A percentile compares a stretch with the other conserved stretches of the same genome.
Conservation (phyloP, 2,329 filamentous ascomycete genomes). For the Fusarium globosum region DNA sequence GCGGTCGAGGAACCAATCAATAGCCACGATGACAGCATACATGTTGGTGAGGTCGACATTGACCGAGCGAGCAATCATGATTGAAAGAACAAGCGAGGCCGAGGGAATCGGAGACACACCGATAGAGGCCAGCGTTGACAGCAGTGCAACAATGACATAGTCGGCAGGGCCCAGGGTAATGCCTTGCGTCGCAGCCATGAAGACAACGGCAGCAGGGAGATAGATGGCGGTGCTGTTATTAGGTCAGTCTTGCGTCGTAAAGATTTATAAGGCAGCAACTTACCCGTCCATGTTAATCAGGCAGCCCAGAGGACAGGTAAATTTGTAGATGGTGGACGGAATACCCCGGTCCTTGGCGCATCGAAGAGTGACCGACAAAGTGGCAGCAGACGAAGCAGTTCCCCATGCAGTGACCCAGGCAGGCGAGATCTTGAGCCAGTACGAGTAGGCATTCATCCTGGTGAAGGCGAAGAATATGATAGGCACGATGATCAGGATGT, state of each 20-base stretch:
- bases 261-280: neutral
- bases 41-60: constrained; percentile 59
- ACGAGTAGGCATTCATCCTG: constrained; percentile 58
- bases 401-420: constrained; percentile 68
- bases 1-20: constrained; percentile 67
- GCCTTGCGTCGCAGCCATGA: constrained; percentile 63
- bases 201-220: constrained; percentile 64
- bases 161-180: constrained; percentile 55
- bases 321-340: constrained; percentile 58
- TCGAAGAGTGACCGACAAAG: constrained; percentile 61
- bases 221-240: constrained; percentile 61
- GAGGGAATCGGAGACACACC: constrained; percentile 65
- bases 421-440: constrained; percentile 60
- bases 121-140: constrained; percentile 63
- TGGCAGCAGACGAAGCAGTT: constrained; percentile 63
- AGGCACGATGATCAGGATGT: constrained; percentile 60
- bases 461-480: constrained; percentile 55
- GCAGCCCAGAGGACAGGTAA: constrained; percentile 59
- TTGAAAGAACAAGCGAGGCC: constrained; percentile 61
- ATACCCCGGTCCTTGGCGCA: constrained; percentile 54
- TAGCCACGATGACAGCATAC: constrained; percentile 64
- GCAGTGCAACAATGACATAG: constrained; percentile 61
- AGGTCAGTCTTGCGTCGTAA: constrained; percentile 7
- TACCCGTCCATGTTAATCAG: constrained; percentile 63
- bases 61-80: constrained; percentile 62